These are phyloP conservation scores for Viola odorata DNA, from an alignment of 345 rosid genomes.

Conservation along the genomic window DNA sequence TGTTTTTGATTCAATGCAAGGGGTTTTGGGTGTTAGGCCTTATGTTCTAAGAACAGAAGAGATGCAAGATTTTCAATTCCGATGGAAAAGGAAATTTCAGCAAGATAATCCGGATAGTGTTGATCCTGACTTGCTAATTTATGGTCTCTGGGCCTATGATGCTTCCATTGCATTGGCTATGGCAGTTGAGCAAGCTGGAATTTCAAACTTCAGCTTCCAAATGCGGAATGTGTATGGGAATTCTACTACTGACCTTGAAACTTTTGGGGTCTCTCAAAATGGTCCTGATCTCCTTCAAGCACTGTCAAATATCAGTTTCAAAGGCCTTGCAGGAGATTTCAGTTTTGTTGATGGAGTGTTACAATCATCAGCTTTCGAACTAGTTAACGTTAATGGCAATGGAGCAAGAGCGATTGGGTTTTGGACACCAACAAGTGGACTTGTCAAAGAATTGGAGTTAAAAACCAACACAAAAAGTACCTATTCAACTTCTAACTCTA, in stretches of 20 bases:
- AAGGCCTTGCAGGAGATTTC: slow-evolving; percentile 34
- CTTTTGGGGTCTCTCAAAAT: slow-evolving; percentile 15
- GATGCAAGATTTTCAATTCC: slow-evolving; percentile 12
- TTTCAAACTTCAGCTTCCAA: slow-evolving; percentile 1
- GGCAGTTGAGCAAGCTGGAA: slow-evolving; percentile 28
- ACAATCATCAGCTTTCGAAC: slow-evolving; percentile 21
- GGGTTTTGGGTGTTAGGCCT: slow-evolving; percentile 33
- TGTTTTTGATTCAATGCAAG: slow-evolving; percentile 31
- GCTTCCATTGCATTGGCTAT: slow-evolving; percentile 33
- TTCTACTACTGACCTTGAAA: slow-evolving; percentile 6
- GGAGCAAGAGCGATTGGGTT: background rate
- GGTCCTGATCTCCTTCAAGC: slow-evolving; percentile 22
- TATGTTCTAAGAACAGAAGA: slow-evolving; percentile 16
- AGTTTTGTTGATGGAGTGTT: slow-evolving; percentile 29
- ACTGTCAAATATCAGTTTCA: slow-evolving; percentile 19
- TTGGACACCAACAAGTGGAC: too few species aligned
- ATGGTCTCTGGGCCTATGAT: slow-evolving; percentile 42
- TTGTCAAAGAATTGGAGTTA: too few species aligned
- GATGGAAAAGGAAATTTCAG: slow-evolving; percentile 28
- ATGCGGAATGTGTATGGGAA: slow-evolving; percentile 5
- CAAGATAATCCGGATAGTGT: slow-evolving; percentile 11
- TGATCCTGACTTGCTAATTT: slow-evolving; percentile 11
- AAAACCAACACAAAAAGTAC: too few species aligned
- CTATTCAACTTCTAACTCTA: too few species aligned
- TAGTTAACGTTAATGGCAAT: slow-evolving; percentile 34